Base-by-base conservation (phyloP, 176 grass and related monocot species). In the Eleusine coracana region DNA sequence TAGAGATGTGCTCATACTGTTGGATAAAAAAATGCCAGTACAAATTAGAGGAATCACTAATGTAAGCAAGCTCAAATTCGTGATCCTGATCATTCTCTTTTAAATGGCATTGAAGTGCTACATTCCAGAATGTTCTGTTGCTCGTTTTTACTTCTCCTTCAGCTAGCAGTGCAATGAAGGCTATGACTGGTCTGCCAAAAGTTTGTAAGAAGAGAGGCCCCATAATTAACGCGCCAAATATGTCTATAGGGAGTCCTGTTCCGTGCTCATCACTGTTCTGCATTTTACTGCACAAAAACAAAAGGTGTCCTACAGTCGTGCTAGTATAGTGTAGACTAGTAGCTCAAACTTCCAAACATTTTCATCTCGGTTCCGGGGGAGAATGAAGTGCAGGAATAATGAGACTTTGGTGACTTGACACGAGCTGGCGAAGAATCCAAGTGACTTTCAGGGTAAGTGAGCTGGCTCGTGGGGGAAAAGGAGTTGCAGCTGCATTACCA, bases 321-420 rank as follows among this genome's bases (percentile, higher is more conserved):
- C 80, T 8, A 71, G 23, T 5, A 18, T 42, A 10, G 42, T n/a
- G 54, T 59, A 69, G 65, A 55, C 20, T 56, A 28, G 41, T 51
- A 74, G 85, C 77, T 68, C 85, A 88, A 85, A 91, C 59, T 85
- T 76, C 75, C 25, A 80, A 83, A 75, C 69, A 21, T 55, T 69
- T 86, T 85, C 75, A 15, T 63, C 80, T 59, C 56, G 55, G 55
- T 34, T 34, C 48, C 6, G 84, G 67, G 39, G 66, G 61, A 10
- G 59, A 86, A 74, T n/a, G 67, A 59, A 63, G 79, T 68, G 71
- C 73, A 61, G 80, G 88, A 75, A 90, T 55, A 75, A 90, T 55
- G 75, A 42, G 80, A 87, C 69, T 9, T 48, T 14, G 62, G 70
- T 66, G 80, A 87, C 80, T 86, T 79, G 88, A 86, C 88, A 78